Evolutionary conservation across 1,284 basidiomycete species (phyloP), one percentile per base, ranked within the genome.

Genomic region (Mrakiaceae sp.): DNA sequence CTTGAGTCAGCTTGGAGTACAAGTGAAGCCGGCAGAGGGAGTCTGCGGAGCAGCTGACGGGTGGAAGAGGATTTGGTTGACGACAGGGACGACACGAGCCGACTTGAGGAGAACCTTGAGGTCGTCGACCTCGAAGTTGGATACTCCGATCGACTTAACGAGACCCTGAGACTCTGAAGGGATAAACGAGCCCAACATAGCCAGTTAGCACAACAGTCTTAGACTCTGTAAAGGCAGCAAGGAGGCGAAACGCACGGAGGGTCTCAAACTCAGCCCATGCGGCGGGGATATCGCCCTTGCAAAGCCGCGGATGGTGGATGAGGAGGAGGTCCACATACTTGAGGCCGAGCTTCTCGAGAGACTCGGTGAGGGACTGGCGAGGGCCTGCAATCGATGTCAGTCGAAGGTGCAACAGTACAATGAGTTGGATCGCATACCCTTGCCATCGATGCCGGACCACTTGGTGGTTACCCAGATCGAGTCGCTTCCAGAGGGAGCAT

Each of bases 111-210:
- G 72, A 40, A 77, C 77, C 69, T 83, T 76, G 50, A 87, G 78
- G 52, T 84, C 78, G 3, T 78, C 71, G 40, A 84, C 76, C n/a
- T 75, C 74, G 72, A 85, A 87, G 75, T 88, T 89, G 73, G 83
- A 85, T 39, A 88, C 83, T n/a, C 87, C 87, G 63, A 87, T 86
- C 68, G 82, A 85, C 81, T 84, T 86, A 67, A 64, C 64, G 55
- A 68, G 67, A 16, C 67, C 67, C 8, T 43, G 39, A 3, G n/a
- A 12, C 50, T 58, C 47, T 56, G 44, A 2, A 42, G 43, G 44
- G 44, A 10, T 3, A 10, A 11, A 44, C 40, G 10, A 43, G 43
- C 39, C 8, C 10, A 42, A 40, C 7, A 5, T 10, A 27, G 27
- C 27, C 27, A 27, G 27, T 27, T 27, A 27, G 27, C 27, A 27